A percentile compares a stretch with the other conserved stretches of the same genome.
Evolutionary conservation across 805 yeast species (phyloP).

Genomic region (Cyberlindnera euphorbiae): DNA sequence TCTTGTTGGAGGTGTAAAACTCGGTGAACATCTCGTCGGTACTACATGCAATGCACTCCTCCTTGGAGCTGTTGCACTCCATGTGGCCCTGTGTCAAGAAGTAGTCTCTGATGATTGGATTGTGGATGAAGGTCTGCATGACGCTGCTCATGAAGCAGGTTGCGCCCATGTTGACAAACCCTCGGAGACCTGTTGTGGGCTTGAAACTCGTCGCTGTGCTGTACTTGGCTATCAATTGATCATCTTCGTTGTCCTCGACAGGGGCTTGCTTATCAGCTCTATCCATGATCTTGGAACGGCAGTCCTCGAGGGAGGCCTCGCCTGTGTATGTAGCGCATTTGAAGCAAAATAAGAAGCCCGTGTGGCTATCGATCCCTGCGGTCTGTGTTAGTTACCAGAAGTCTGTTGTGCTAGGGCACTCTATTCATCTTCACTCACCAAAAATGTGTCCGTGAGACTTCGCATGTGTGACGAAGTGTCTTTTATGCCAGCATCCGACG

Average conservation of each 20-base stretch:
- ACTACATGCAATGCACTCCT: conserved; percentile 75
- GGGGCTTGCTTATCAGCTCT: neutral
- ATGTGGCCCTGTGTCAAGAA: conserved; percentile 73
- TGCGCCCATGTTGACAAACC: conserved; percentile 91
- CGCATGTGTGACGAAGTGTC: conserved; percentile 46
- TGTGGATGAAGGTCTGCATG: conserved; percentile 85
- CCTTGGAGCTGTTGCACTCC: conserved; percentile 40
- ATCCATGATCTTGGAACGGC: conserved; percentile 28
- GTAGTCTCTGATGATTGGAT: conserved; percentile 77
- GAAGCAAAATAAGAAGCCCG: conserved; percentile 73
- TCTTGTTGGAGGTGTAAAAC: conserved; percentile 59
- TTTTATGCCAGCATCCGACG: conserved; percentile 58
- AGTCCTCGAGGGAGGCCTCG: conserved; percentile 52
- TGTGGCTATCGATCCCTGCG: conserved; percentile 50
- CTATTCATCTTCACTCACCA: no score
- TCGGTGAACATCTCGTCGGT: conserved; percentile 72
- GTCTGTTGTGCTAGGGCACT: no score
- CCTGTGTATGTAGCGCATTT: conserved; percentile 70
- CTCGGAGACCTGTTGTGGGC: conserved; percentile 76
- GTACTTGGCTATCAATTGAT: conserved; percentile 26
- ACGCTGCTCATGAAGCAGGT: conserved; percentile 96
- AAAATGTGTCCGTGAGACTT: conserved; percentile 45
- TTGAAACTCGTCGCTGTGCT: conserved; percentile 35
- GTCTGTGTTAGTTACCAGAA: no score
- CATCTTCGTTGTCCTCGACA: conserved; percentile 21